Evolutionary conservation across 306 rosid species (phyloP).

Genomic region (Corylus avellana): DNA sequence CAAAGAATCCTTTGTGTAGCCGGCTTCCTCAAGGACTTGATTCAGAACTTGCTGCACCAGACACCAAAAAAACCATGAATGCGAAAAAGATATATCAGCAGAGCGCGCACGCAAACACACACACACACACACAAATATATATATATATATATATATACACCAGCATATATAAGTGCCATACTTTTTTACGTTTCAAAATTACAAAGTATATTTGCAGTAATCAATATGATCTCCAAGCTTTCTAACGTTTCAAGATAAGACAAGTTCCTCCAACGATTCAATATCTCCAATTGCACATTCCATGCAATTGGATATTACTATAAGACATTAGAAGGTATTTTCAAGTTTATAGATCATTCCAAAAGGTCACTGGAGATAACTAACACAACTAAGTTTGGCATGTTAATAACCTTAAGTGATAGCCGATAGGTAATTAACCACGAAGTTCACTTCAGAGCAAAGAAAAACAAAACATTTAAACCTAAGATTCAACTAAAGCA

Average conservation of each 20-base stretch:
- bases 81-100: conserved; percentile 23
- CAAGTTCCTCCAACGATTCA: background rate
- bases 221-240: background rate
- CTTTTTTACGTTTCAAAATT: conserved; percentile 17
- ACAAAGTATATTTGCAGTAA: conserved; percentile 5
- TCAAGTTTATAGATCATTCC: background rate
- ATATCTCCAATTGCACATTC: background rate
- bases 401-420: background rate
- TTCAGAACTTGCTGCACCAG: conserved; percentile 62
- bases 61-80: conserved; percentile 15
- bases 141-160: too few relatives aligned
- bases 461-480: background rate
- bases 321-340: background rate
- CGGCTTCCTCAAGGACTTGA: conserved; percentile 80
- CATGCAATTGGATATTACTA: background rate
- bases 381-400: background rate
- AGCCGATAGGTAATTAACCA: background rate
- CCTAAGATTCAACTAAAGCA: background rate
- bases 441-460: background rate
- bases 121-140: too few relatives aligned
- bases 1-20: conserved; percentile 59
- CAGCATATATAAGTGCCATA: conserved; percentile 14
- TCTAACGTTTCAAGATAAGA: background rate
- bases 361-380: background rate
- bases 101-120: too few relatives aligned